Conservation (phyloP, 768 basidiomycete genomes). For the Obba rivulosa region DNA sequence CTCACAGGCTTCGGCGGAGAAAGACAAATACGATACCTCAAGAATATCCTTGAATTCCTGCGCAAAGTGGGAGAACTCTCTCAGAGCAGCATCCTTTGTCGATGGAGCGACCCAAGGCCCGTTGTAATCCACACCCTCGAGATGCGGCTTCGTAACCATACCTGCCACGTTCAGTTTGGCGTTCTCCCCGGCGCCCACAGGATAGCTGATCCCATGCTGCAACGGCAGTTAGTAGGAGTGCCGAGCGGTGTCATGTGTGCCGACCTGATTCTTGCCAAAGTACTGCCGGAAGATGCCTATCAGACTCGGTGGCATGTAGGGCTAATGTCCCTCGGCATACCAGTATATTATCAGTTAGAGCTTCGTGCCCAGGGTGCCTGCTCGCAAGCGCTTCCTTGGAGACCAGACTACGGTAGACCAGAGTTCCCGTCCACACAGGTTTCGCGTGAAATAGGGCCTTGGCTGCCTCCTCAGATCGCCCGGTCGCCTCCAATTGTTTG, state of each 20-base stretch:
- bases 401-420: constrained; percentile 34
- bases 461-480: constrained; percentile 2
- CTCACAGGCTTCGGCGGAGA: not conserved
- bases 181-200: constrained; percentile 15
- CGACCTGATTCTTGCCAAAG: constrained; percentile 19
- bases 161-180: constrained; percentile 19
- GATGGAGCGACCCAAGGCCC: constrained; percentile 15
- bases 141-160: constrained; percentile 12
- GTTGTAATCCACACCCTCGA: constrained; percentile 13
- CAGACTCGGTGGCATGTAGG: not conserved
- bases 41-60: constrained; percentile 13
- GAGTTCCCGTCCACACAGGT: constrained; percentile 37
- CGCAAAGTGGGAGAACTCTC: constrained; percentile 16
- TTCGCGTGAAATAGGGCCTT: constrained; percentile 12
- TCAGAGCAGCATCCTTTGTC: constrained; percentile 13
- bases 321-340: constrained; percentile 19
- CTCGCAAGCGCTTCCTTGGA: constrained; percentile 26
- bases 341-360: constrained; percentile 13
- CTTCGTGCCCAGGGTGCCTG: constrained; percentile 18
- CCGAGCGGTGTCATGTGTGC: not conserved
- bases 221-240: constrained; percentile 1
- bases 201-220: constrained; percentile 32
- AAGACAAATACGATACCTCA: constrained; percentile 10
- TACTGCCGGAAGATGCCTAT: constrained; percentile 13
- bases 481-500: constrained; percentile 1